Base-by-base conservation (phyloP, 73 alveolate species). In the Effrenium voratum region DNA sequence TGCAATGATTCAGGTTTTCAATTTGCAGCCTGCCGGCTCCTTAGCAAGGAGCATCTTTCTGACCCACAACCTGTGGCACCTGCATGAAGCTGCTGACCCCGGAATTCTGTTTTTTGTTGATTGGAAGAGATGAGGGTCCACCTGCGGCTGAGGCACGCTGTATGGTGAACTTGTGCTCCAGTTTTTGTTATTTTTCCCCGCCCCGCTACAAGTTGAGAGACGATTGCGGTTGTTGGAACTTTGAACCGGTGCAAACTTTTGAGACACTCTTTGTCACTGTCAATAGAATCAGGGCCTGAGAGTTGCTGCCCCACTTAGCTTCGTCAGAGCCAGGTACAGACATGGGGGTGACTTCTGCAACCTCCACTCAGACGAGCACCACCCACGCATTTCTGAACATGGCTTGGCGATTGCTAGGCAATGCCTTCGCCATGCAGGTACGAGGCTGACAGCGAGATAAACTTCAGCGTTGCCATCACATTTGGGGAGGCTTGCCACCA, bases 271-370 rank as follows among this genome's bases (percentile, higher is more conserved):
- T n/a, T n/a, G n/a, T n/a, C n/a, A n/a, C n/a, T n/a, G n/a, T n/a
- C n/a, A n/a, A n/a, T n/a, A n/a, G n/a, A n/a, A n/a, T 52, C 63
- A 19, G 8, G 63, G 63, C 63, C 19, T 52, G 26, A 8, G 8
- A 8, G 63, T 52, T 8, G 63, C 63, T 52, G 8, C 63, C 19
- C 63, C 63, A 52, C 63, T 52, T 8, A 19, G 8, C 63, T 8
- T 52, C 26, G 63, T 8, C 63, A 52, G 26, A 26, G 28, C 15
- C 55, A 81, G 92, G 92, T 81, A 81, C 92, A 81, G 92, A 34
- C 92, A 81, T 49, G 92, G 92, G n/a, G 92, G 92, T 22, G 92
- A 81, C 73, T 81, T 81, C 72, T 81, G 92, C 92, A 81, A 81
- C 47, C 73, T 81, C 19, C 92, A 81, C 52, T 47, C 38, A n/a